phyloP scores from a whole-genome alignment of 1,139 yeast genomes.

The Dujonia santamariae region DNA sequence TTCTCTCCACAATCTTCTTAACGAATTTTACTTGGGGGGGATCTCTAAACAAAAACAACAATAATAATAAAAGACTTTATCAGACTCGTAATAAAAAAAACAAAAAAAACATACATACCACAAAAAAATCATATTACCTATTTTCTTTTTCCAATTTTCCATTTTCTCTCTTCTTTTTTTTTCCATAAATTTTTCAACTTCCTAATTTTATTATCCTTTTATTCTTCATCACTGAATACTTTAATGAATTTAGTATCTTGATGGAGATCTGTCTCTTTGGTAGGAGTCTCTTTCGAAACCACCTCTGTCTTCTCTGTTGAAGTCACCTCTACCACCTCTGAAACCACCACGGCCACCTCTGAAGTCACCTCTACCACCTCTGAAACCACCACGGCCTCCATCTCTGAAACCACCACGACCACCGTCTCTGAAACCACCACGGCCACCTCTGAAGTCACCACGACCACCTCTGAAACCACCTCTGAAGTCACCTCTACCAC shows the following conservation, averaged over 20 bases:
- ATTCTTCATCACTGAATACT: not conserved
- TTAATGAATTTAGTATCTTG: conserved; percentile 29
- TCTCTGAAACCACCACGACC: conserved; percentile 33
- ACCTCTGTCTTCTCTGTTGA: conserved; percentile 34
- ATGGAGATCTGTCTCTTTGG: conserved; percentile 49
- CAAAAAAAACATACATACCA: conserved; percentile 3
- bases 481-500: conserved; percentile 32
- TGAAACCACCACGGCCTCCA: conserved; percentile 16
- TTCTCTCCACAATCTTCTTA: no score
- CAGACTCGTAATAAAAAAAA: conserved; percentile 3
- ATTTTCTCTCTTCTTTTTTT: conserved; percentile 1
- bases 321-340: conserved; percentile 31
- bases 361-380: conserved; percentile 32
- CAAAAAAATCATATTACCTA: not conserved
- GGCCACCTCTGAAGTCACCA: conserved; percentile 22
- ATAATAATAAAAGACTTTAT: conserved; percentile 1
- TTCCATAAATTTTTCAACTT: not conserved
- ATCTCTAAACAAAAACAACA: not conserved
- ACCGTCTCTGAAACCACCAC: conserved; percentile 30
- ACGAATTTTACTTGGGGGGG: no score
- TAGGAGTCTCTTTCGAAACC: conserved; percentile 36
- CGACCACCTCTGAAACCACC: conserved; percentile 28
- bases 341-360: conserved; percentile 32
- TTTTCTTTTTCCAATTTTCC: not conserved
- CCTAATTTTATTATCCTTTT: not conserved